Evolutionary conservation across 192 early-diverging fungal species (phyloP).

Genomic region (Rhizophagus sp.): DNA sequence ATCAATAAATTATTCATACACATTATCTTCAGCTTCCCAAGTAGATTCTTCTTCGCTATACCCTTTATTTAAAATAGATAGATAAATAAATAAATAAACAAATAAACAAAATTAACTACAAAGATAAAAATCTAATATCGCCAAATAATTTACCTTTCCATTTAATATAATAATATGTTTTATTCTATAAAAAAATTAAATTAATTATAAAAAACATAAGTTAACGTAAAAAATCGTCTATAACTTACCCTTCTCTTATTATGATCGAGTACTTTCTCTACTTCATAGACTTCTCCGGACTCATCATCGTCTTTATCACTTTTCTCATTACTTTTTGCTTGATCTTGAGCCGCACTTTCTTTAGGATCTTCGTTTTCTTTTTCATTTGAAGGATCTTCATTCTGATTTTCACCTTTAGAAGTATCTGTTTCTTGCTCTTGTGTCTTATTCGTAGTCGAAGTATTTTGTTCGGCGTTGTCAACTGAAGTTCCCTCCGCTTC

Average conservation of each 20-base stretch:
- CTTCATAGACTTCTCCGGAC: background rate
- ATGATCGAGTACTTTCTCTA: background rate
- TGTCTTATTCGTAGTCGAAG: background rate
- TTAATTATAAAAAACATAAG: background rate
- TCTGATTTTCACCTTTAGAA: background rate
- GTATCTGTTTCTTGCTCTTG: background rate
- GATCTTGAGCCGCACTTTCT: background rate
- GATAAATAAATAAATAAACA: background rate
- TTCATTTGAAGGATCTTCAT: background rate
- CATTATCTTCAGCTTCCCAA: slow-evolving; percentile 21
- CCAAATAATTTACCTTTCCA: slow-evolving; percentile 28
- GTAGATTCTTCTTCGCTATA: slow-evolving; percentile 17
- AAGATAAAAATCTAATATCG: too few species aligned
- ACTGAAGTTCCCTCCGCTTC: background rate
- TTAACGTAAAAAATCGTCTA: background rate
- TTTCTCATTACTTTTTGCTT: background rate
- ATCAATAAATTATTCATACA: slow-evolving; percentile 20
- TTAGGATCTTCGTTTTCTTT: background rate
- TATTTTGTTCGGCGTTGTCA: background rate
- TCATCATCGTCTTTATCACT: background rate
- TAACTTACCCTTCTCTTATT: background rate
- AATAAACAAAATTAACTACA: background rate
- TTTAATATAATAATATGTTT: slow-evolving; percentile 21
- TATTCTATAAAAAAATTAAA: background rate
- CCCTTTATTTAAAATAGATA: background rate